Conservation (phyloP, 2,329 filamentous ascomycete genomes). For the Venturia aucupariae region DNA sequence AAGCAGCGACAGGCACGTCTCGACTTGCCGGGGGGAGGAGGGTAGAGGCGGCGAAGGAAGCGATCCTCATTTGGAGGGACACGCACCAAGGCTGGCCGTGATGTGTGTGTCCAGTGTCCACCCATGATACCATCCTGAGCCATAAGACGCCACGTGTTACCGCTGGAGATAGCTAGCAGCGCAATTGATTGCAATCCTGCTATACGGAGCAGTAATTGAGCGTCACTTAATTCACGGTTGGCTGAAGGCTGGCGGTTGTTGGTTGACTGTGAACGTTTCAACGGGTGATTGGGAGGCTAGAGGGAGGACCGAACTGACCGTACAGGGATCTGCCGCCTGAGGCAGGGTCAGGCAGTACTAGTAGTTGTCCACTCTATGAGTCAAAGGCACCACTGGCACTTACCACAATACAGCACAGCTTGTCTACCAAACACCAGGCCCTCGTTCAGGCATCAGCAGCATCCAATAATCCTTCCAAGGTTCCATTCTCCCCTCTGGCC, state of each 20-base stretch:
- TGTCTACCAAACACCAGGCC: neutral
- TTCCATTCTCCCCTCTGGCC: neutral
- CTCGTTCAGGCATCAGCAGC: neutral
- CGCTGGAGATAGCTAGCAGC: neutral
- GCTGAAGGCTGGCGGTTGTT: neutral
- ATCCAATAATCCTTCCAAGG: neutral
- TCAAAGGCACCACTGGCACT: neutral
- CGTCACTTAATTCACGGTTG: neutral
- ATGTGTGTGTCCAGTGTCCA: neutral
- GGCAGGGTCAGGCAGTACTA: neutral
- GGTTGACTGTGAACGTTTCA: conserved; percentile 1
- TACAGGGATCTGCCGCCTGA: conserved; percentile 1
- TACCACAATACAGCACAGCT: neutral
- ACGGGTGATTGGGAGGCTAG: neutral
- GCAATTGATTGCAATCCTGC: neutral
- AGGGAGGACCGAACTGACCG: neutral
- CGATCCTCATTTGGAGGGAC: neutral
- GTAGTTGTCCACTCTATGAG: neutral
- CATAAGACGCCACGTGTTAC: conserved; percentile 1
- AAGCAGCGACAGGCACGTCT: neutral
- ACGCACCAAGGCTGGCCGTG: neutral
- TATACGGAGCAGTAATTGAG: neutral
- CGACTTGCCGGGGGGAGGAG: neutral
- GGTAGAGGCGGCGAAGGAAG: neutral
- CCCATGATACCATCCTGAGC: conserved; percentile 3